These are phyloP conservation scores for Malus fusca DNA, from an alignment of 306 rosid genomes.

Conservation along the genomic window DNA sequence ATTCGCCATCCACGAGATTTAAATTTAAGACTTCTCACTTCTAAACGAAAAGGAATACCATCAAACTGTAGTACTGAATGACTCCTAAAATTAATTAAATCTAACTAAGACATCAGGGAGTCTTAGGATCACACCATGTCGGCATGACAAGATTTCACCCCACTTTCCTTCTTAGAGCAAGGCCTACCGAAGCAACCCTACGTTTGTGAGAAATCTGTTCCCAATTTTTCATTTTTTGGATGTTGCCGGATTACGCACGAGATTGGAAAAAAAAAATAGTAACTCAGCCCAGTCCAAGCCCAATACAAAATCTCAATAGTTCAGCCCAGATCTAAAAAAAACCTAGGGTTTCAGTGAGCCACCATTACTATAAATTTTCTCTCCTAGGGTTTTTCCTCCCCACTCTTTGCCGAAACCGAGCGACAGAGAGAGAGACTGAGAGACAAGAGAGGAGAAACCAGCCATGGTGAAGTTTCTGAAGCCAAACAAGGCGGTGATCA, in stretches of 20 bases:
- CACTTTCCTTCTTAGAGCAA: too few species aligned
- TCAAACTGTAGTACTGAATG: accelerated
- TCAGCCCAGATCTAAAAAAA: neutral
- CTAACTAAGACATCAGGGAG: too few species aligned
- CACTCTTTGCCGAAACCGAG: neutral
- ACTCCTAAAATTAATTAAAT: too few species aligned
- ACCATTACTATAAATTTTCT: neutral
- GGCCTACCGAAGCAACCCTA: too few species aligned
- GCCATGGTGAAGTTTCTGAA: conserved; percentile 40
- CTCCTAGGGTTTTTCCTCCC: neutral
- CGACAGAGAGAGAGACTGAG: neutral
- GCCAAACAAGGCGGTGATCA: conserved; percentile 39
- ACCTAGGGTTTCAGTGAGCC: neutral
- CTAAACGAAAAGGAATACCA: accelerated
- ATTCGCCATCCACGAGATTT: accelerated
- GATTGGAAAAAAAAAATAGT: too few species aligned
- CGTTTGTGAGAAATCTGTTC: too few species aligned
- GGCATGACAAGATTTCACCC: too few species aligned
- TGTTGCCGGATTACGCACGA: too few species aligned
- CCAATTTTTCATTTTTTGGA: too few species aligned
- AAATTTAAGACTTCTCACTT: too few species aligned
- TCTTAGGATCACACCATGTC: too few species aligned
- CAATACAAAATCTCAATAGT: neutral
- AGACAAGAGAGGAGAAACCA: neutral
- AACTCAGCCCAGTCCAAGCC: neutral